Conservation (phyloP, 768 basidiomycete genomes). For the Calocybe gangraenosa region DNA sequence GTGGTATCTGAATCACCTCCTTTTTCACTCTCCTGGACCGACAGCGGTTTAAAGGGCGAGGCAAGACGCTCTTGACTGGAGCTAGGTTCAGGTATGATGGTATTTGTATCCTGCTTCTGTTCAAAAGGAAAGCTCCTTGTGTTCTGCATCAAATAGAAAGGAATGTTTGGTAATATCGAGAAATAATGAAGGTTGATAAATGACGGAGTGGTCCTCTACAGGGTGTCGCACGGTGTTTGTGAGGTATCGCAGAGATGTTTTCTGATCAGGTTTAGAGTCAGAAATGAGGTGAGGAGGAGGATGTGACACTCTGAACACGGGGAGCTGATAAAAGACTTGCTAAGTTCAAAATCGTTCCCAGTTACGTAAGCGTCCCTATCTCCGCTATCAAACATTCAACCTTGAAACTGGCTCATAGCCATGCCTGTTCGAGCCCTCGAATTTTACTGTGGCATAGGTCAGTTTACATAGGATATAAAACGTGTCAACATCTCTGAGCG, state of each 20-base stretch:
- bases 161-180: background rate
- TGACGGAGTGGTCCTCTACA: conserved; percentile 6
- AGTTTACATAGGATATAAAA: conserved; percentile 8
- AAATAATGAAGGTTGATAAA: conserved; percentile 4
- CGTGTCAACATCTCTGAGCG: background rate
- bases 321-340: conserved; percentile 17
- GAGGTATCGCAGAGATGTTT: conserved; percentile 11
- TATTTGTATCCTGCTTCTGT: background rate
- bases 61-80: conserved; percentile 7
- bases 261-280: background rate
- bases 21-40: conserved; percentile 8
- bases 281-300: conserved; percentile 8
- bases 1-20: conserved; percentile 1
- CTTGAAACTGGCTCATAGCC: background rate
- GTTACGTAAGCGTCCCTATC: background rate
- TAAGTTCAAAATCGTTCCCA: conserved; percentile 1
- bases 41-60: conserved; percentile 4
- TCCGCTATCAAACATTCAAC: conserved; percentile 3
- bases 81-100: background rate
- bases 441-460: conserved; percentile 82
- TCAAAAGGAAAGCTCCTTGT: background rate
- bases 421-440: conserved; percentile 43
- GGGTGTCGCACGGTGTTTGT: conserved; percentile 10
- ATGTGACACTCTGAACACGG: conserved; percentile 11
- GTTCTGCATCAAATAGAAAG: too few relatives aligned